A percentile compares a stretch with the other conserved stretches of the same genome.
phyloP scores from a whole-genome alignment of 2,329 filamentous ascomycete species.

The Aspergillus pseudoterreus region DNA sequence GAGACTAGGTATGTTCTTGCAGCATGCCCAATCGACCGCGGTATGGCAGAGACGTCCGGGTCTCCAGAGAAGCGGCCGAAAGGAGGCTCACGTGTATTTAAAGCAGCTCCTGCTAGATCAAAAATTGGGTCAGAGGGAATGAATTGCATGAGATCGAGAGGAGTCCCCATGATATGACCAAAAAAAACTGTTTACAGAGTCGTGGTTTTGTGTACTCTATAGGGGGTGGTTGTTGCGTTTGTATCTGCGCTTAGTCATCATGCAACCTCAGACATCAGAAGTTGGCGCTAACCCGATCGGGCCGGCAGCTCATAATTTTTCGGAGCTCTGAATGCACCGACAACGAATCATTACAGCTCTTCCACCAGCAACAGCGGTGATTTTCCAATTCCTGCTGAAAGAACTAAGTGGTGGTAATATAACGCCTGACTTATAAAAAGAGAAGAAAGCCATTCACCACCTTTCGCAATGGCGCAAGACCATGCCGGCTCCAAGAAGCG shows the following conservation, averaged over 20 bases:
- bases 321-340: constrained; percentile 3
- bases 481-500: constrained; percentile 32
- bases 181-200: too few relatives aligned
- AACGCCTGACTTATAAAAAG: background rate
- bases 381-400: background rate
- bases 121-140: too few relatives aligned
- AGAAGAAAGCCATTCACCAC: background rate
- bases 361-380: background rate
- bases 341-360: background rate
- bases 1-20: too few relatives aligned
- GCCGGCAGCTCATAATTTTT: constrained; percentile 20
- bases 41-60: too few relatives aligned
- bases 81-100: too few relatives aligned
- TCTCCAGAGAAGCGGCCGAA: too few relatives aligned
- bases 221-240: background rate
- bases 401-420: background rate
- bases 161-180: too few relatives aligned
- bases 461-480: constrained; percentile 25
- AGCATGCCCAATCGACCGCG: too few relatives aligned
- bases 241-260: background rate
- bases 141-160: too few relatives aligned
- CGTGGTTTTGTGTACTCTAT: too few relatives aligned
- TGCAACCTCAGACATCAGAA: background rate
- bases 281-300: constrained; percentile 18
- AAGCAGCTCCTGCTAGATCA: too few relatives aligned